These are phyloP conservation scores for Schizophyllum commune DNA, from an alignment of 1,284 basidiomycete species.

Conservation along the genomic window DNA sequence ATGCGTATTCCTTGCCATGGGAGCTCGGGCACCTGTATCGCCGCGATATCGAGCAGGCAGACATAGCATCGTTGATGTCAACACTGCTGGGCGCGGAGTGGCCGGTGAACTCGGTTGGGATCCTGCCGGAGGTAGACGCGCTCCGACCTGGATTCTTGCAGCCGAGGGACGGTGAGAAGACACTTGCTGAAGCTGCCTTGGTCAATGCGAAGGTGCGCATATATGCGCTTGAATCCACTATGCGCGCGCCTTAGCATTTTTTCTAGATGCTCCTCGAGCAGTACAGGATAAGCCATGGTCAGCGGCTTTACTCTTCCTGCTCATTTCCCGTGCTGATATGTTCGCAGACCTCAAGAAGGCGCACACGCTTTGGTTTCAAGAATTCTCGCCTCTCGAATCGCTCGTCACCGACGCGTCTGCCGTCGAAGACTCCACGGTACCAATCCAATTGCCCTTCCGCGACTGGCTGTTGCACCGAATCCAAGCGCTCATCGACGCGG, in stretches of 20 bases:
- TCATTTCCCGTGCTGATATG: not conserved
- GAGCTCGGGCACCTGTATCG: slow-evolving; percentile 46
- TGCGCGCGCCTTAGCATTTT: not conserved
- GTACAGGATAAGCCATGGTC: slow-evolving; percentile 70
- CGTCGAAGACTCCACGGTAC: slow-evolving; percentile 13
- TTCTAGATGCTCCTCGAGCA: slow-evolving; percentile 67
- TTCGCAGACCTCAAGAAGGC: slow-evolving; percentile 52
- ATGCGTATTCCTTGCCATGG: slow-evolving; percentile 65
- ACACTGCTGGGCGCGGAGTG: slow-evolving; percentile 62
- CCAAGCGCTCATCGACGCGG: slow-evolving; percentile 34
- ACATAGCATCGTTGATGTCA: slow-evolving; percentile 76
- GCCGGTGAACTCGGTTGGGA: slow-evolving; percentile 74
- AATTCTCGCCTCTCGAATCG: slow-evolving; percentile 39
- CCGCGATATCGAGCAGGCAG: slow-evolving; percentile 79
- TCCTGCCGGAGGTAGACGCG: slow-evolving; percentile 61
- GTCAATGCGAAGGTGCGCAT: slow-evolving; percentile 57
- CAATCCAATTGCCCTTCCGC: slow-evolving; percentile 9
- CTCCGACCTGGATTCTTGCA: slow-evolving; percentile 48
- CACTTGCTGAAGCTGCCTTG: slow-evolving; percentile 47
- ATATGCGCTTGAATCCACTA: not conserved
- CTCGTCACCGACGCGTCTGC: slow-evolving; percentile 10
- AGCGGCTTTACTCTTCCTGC: slow-evolving; percentile 20
- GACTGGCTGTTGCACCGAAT: slow-evolving; percentile 28
- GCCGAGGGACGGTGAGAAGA: slow-evolving; percentile 24
- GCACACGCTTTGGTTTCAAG: slow-evolving; percentile 54